Conservation (phyloP, 257 asterid species). For the Penstemon eatonii region DNA sequence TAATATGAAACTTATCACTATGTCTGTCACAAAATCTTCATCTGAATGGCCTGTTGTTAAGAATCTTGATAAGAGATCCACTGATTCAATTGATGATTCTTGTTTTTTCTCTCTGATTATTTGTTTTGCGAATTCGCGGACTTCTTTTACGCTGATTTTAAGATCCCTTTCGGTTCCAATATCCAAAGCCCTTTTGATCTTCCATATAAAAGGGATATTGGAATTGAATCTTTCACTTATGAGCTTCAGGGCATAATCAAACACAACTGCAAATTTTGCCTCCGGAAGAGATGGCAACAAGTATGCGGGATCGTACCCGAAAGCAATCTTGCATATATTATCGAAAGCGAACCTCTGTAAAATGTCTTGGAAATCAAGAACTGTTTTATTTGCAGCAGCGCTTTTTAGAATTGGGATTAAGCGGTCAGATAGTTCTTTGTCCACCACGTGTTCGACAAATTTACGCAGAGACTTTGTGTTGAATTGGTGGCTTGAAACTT, state of each 20-base stretch:
- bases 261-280: constrained; percentile 41
- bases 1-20: constrained; percentile 44
- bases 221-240: constrained; percentile 28
- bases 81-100: constrained; percentile 30
- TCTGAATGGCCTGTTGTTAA: constrained; percentile 36
- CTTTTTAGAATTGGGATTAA: constrained; percentile 34
- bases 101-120: constrained; percentile 32
- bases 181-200: constrained; percentile 31
- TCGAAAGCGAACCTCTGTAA: constrained; percentile 53
- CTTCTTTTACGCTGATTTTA: constrained; percentile 2
- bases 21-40: constrained; percentile 40
- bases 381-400: constrained; percentile 23
- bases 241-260: constrained; percentile 32
- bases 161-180: constrained; percentile 43
- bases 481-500: constrained; percentile 47
- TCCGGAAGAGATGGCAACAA: constrained; percentile 37
- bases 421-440: constrained; percentile 34
- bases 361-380: constrained; percentile 48
- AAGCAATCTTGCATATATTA: constrained; percentile 49
- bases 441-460: constrained; percentile 45
- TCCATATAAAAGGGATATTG: constrained; percentile 35
- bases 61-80: constrained; percentile 46
- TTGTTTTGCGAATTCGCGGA: constrained; percentile 39
- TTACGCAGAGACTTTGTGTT: constrained; percentile 42
- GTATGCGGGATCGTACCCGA: constrained; percentile 48